Base-by-base conservation (phyloP, 768 basidiomycete genomes). In the Fibroporia radiculosa region DNA sequence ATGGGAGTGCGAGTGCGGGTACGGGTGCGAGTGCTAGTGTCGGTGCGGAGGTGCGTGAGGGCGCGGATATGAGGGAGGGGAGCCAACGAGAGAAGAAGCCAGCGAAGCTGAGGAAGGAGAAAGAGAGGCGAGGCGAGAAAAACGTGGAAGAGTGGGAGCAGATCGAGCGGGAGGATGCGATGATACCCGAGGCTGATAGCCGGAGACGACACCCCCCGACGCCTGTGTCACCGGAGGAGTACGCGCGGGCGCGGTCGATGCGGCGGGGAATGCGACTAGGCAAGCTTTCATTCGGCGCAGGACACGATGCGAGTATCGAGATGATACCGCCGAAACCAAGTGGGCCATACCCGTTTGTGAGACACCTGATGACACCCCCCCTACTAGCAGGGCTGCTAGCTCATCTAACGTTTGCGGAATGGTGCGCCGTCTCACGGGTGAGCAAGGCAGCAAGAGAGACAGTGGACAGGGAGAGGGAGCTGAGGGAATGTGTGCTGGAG, bases 401-500 rank as follows among this genome's bases (percentile, higher is more conserved):
- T 3, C 81, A 75, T 55, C 55, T 90, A 42, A 66, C 78, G n/a
- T 92, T 85, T 54, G 74, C 69, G 45, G 84, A 90, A 33, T 88
- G 84, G 79, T 74, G 79, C 47, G 59, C 69, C 10, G 62, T 90
- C 13, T 77, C 75, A 38, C 28, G 40, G 14, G 62, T 80, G 11
- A 79, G 74, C 56, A 75, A 78, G 58, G 67, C 67, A 33, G 68
- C 82, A 8, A 69, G 77, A 31, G 61, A 62, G 20, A 55, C 63
- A 38, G 48, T 88, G 32, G 72, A 74, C 40, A 70, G 75, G 51
- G 68, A 62, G 19, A 60, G 70, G 6, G 65, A 65, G 28, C 60
- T 86, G 29, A 66, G 77, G 29, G 89, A 91, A 59, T 68, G 63
- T 8, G 75, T 84, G 12, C 58, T 92, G 48, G 82, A 85, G 62